A percentile compares a stretch with the other conserved stretches of the same genome.
Conservation (phyloP, 2,329 filamentous ascomycete genomes). For the Paramyrothecium sp. region DNA sequence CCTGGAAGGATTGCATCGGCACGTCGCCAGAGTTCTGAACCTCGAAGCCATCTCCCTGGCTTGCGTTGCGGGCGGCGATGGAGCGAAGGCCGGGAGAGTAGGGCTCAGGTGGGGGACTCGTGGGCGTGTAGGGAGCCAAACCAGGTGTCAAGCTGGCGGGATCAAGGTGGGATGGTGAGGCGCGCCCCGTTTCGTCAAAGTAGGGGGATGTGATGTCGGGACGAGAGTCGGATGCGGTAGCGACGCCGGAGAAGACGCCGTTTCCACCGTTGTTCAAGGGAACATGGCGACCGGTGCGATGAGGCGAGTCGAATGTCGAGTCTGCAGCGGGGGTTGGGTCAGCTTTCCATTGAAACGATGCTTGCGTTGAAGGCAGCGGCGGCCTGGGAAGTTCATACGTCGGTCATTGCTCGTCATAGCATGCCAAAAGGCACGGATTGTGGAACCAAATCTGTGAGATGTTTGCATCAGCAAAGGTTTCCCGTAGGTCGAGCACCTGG, state of each 20-base stretch:
- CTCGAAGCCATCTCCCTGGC: conserved; percentile 66
- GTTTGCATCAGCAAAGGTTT: conserved; percentile 12
- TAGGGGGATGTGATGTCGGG: conserved; percentile 79
- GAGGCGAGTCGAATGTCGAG: conserved; percentile 89
- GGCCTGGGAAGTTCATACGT: conserved; percentile 44
- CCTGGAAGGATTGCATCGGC: conserved; percentile 92
- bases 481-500: not conserved
- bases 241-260: conserved; percentile 80
- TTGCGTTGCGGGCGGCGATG: conserved; percentile 65
- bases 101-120: conserved; percentile 62
- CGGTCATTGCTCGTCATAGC: conserved; percentile 73
- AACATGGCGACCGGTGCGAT: conserved; percentile 86
- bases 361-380: not conserved
- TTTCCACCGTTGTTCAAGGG: conserved; percentile 81
- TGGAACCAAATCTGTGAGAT: conserved; percentile 57
- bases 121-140: conserved; percentile 35
- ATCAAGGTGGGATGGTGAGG: conserved; percentile 41
- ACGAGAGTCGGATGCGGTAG: conserved; percentile 86
- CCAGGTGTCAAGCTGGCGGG: conserved; percentile 37
- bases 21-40: conserved; percentile 78
- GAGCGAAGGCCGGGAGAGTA: conserved; percentile 91
- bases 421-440: conserved; percentile 94
- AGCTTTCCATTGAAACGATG: conserved; percentile 2
- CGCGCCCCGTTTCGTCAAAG: conserved; percentile 65
- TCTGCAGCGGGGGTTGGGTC: conserved; percentile 52